A percentile compares a stretch with the other conserved stretches of the same genome.
These are phyloP conservation scores for Begonia peltatifolia DNA, from an alignment of 306 rosid genomes.

Conservation along the genomic window DNA sequence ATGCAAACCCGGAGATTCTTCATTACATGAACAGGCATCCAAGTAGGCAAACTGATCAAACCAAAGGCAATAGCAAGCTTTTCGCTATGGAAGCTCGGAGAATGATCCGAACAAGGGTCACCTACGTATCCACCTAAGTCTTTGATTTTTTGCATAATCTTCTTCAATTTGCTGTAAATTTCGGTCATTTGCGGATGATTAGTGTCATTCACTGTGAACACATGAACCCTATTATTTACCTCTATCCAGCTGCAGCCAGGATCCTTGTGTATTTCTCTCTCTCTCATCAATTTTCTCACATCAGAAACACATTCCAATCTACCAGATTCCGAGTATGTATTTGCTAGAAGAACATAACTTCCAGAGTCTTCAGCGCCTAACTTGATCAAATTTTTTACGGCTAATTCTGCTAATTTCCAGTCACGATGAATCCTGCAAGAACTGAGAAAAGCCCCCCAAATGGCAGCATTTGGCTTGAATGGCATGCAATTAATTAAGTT, in stretches of 20 bases:
- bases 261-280: constrained; percentile 32
- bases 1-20: constrained; percentile 42
- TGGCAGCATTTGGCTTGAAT: constrained; percentile 31
- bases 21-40: constrained; percentile 48
- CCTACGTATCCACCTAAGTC: constrained; percentile 25
- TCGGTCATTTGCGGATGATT: constrained; percentile 40
- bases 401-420: constrained; percentile 33
- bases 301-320: constrained; percentile 32
- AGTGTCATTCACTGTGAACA: constrained; percentile 44
- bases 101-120: constrained; percentile 9
- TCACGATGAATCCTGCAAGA: constrained; percentile 38
- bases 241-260: constrained; percentile 62
- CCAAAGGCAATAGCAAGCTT: constrained; percentile 50
- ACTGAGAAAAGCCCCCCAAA: constrained; percentile 42
- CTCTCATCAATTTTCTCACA: constrained; percentile 36
- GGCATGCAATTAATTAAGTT: constrained; percentile 36
- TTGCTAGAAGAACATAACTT: constrained; percentile 43
- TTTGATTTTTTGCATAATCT: constrained; percentile 33
- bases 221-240: constrained; percentile 39
- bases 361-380: constrained; percentile 30
- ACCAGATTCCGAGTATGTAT: constrained; percentile 28
- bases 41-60: constrained; percentile 34
- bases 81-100: constrained; percentile 32
- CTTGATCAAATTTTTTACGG: constrained; percentile 28
- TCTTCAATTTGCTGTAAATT: constrained; percentile 27